These are phyloP conservation scores for Paratinospora sagittata DNA, from an alignment of 164 flowering plant genomes.

Conservation along the genomic window DNA sequence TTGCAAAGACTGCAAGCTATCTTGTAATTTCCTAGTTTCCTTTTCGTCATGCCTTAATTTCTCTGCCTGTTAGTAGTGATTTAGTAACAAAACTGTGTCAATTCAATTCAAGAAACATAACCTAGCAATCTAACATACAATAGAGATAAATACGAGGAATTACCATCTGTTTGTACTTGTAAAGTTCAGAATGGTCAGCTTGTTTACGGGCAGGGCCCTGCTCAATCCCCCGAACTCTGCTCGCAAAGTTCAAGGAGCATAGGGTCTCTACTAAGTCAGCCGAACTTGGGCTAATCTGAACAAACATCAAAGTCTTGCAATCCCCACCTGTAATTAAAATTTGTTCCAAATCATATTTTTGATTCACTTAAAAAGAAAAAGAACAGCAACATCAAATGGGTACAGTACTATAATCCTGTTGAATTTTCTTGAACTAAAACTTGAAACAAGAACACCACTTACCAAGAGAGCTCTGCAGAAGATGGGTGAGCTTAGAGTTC, in stretches of 20 bases:
- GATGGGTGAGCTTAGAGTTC: slow-evolving; percentile 92
- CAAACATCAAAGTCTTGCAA: slow-evolving; percentile 92
- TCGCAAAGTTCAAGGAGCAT: slow-evolving; percentile 86
- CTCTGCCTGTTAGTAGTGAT: slow-evolving; percentile 52
- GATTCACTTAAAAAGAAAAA: not conserved
- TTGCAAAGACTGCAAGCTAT: slow-evolving; percentile 66
- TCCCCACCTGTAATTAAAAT: slow-evolving; percentile 62
- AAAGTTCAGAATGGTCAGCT: slow-evolving; percentile 49
- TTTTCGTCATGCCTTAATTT: slow-evolving; percentile 82
- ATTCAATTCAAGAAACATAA: not conserved
- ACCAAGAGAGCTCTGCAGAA: slow-evolving; percentile 93
- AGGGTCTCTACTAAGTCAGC: slow-evolving; percentile 76
- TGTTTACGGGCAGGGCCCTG: slow-evolving; percentile 85
- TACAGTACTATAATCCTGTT: not conserved
- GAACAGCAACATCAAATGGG: not conserved
- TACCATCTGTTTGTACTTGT: slow-evolving; percentile 88
- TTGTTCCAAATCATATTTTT: not conserved
- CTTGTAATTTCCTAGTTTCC: slow-evolving; percentile 72
- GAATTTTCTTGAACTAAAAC: not conserved
- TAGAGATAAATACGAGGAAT: not conserved
- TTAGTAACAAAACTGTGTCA: not conserved
- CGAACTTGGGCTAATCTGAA: slow-evolving; percentile 74
- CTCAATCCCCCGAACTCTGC: slow-evolving; percentile 77
- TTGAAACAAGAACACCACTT: slow-evolving; percentile 18
- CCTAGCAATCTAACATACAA: not conserved